These are phyloP conservation scores for Pythium brachiatum DNA, from an alignment of 352 stramenopile species.

Conservation along the genomic window DNA sequence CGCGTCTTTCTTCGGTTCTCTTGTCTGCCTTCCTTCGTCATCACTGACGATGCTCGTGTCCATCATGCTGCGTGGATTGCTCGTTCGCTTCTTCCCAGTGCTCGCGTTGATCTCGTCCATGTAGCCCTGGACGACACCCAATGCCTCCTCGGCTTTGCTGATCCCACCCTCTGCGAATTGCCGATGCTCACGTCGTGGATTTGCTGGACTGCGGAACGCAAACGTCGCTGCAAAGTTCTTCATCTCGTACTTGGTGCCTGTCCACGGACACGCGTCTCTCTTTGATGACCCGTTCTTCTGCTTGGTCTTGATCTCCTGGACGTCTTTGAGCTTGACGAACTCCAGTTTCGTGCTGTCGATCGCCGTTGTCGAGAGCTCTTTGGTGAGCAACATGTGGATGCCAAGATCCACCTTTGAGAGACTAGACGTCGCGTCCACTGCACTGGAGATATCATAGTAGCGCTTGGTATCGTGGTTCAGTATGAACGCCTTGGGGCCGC, in stretches of 20 bases:
- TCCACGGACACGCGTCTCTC: conserved; percentile 46
- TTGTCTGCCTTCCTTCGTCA: conserved; percentile 12
- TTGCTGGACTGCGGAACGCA: conserved; percentile 53
- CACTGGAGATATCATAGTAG: conserved; percentile 67
- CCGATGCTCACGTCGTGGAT: conserved; percentile 46
- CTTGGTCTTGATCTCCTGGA: conserved; percentile 34
- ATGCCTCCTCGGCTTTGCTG: conserved; percentile 27
- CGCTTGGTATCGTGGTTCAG: conserved; percentile 56
- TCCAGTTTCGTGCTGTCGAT: conserved; percentile 52
- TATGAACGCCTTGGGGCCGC: conserved; percentile 39
- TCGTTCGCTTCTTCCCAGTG: conserved; percentile 27
- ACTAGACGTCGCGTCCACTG: conserved; percentile 44
- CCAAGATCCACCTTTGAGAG: conserved; percentile 70
- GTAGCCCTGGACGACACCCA: conserved; percentile 57
- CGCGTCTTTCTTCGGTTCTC: conserved; percentile 2
- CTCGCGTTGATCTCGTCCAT: conserved; percentile 41
- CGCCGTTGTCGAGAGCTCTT: conserved; percentile 55
- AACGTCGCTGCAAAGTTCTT: conserved; percentile 60
- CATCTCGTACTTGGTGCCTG: conserved; percentile 74
- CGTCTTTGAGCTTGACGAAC: conserved; percentile 61
- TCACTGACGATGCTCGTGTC: conserved; percentile 33
- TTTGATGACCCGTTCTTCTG: conserved; percentile 29
- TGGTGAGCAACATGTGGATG: conserved; percentile 71
- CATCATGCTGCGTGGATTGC: conserved; percentile 35
- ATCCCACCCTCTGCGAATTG: conserved; percentile 28